phyloP scores from a whole-genome alignment of 768 basidiomycete species.

The Serendipita sp. region DNA sequence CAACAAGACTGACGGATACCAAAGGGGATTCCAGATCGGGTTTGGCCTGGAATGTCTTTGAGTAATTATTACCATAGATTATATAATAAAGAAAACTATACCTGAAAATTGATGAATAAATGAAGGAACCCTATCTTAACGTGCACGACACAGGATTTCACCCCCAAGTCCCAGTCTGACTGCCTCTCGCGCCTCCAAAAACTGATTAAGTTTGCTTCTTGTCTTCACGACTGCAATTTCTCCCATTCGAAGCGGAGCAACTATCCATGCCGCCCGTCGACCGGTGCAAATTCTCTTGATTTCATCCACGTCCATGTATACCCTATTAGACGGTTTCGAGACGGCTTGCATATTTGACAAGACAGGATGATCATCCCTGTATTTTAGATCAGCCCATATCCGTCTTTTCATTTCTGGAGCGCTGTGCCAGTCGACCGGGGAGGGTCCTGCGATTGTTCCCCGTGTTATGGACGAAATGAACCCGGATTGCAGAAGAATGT shows the following conservation, averaged over 20 bases:
- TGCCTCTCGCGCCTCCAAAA: conserved; percentile 89
- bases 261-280: conserved; percentile 49
- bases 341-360: conserved; percentile 65
- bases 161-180: conserved; percentile 60
- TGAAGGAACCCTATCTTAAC: conserved; percentile 21
- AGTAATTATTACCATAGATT: not conserved
- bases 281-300: conserved; percentile 70
- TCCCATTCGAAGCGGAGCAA: conserved; percentile 78
- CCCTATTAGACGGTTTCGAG: conserved; percentile 66
- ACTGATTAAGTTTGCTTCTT: conserved; percentile 53
- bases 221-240: conserved; percentile 82
- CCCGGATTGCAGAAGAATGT: conserved; percentile 81
- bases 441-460: conserved; percentile 50
- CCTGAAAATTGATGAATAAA: not conserved
- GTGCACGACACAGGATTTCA: conserved; percentile 75
- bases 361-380: conserved; percentile 78
- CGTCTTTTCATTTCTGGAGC: conserved; percentile 52
- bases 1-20: conserved; percentile 45
- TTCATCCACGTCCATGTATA: conserved; percentile 60
- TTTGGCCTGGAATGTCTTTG: conserved; percentile 67
- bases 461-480: conserved; percentile 73
- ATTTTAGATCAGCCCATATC: conserved; percentile 92
- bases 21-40: conserved; percentile 65
- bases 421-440: conserved; percentile 43
- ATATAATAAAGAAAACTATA: not conserved